Evolutionary conservation across 1,284 basidiomycete genomes (phyloP), one percentile per base, ranked within the genome.

Genomic region (Rhodotorula sp.): DNA sequence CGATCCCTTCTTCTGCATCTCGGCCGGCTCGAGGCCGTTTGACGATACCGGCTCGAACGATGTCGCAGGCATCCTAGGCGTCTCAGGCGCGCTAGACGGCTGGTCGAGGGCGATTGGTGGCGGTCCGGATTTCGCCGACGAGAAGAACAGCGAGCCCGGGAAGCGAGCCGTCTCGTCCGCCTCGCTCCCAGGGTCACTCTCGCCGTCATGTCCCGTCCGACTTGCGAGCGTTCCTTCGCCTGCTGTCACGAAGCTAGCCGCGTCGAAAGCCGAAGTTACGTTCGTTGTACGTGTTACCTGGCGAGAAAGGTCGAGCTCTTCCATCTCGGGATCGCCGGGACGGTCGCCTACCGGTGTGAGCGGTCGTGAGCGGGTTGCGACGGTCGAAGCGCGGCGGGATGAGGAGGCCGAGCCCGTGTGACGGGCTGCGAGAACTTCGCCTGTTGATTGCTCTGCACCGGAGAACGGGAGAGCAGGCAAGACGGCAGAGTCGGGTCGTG

Each of bases 241-340:
- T 0, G 55, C 62, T 9, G 46, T 57, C 27, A 57, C 58, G 46
- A 66, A 66, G 46, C 64, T 66, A 49, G 59, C 32, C 24, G 64
- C n/a, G 58, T 66, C 64, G 32, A 36, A 20, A 11, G 36, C 46
- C 13, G 64, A 60, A 44, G 39, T 44, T 10, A 44, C 39, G 30
- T 55, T 55, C 5, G 59, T 49, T 22, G 59, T 44, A 17, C 27
- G 32, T 9, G 59, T 49, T 1, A 27, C 34, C 24, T 36, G 39
- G 7, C 46, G 62, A 9, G 24, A 6, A 6, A 58, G 48, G 15
- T 34, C 49, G 27, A 62, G 60, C 29, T 54, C 52, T 19, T 62
- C 60, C 24, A 62, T 22, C 10, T 30, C 29, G 47, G 39, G 39
- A 10, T 27, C n/a, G 49, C 24, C 24, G 10, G 22, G 24, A n/a